Base-by-base conservation (phyloP, 2,329 filamentous ascomycete species). In the Aureobasidium mangrovei region DNA sequence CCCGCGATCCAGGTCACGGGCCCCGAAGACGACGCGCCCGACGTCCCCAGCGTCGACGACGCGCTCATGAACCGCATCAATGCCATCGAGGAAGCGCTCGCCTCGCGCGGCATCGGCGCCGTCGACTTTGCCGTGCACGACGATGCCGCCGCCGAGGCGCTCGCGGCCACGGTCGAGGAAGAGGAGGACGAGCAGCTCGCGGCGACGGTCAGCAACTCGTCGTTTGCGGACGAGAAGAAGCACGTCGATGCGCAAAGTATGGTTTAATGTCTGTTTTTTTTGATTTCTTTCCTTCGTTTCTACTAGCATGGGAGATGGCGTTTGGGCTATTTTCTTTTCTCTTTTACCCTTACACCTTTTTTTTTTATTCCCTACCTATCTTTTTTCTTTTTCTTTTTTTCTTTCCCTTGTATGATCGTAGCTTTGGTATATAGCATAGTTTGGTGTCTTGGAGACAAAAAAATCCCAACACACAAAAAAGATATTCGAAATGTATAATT, bases 41-140 rank as follows among this genome's bases (percentile, higher is more conserved):
- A n/a, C 5, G n/a, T 31, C 2, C 27, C 45, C 12, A 28, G 26
- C 8, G 33, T 55, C 4, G 53, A 55, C 28, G 53, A 54, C 8
- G 38, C 24, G 27, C 9, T 55, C 1, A n/a, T 55, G 53, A 48
- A 7, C 9, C 12, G 53, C 3, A 39, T 55, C 4, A 29, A 28
- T n/a, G 44, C 44, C 7, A 55, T 55, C 12, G 53, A 55, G 18
- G 38, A 43, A 1, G 44, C 44, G 3, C 28, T 55, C 24, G 39
- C 36, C 28, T 39, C 27, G 4, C 29, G 45, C 9, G 45, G 45
- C 2, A 55, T 55, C 26, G 44, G 28, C 4, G 45, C 53, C 18
- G 53, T 55, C 4, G 31, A 55, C 26, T 55, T 55, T 28, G 31
- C 53, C 10, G 40, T 55, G n/a, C 44, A 53, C 26, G 49, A 45